A percentile compares a stretch with the other conserved stretches of the same genome.
These are phyloP conservation scores for Teunomyces tritomae DNA, from an alignment of 805 yeast genomes.

Conservation along the genomic window DNA sequence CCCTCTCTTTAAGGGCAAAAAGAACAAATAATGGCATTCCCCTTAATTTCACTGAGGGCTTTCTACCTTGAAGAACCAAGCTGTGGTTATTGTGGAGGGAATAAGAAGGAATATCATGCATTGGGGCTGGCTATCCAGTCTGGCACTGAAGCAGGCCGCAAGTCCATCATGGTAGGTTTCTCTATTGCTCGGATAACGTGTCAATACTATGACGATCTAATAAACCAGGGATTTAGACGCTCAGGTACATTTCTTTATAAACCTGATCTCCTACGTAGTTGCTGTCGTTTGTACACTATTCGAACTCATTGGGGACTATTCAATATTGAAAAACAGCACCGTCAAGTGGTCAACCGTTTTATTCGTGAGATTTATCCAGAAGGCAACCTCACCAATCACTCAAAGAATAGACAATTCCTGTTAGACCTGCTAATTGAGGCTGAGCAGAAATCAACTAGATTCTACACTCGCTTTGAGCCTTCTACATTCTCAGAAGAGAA, in stretches of 20 bases:
- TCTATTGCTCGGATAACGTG: conserved; percentile 46
- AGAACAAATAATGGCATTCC: neutral
- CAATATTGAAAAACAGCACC: conserved; percentile 60
- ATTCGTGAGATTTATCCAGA: conserved; percentile 32
- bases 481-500: conserved; percentile 56
- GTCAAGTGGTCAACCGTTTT: conserved; percentile 64
- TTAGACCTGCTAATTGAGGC: conserved; percentile 35
- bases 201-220: conserved; percentile 57
- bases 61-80: neutral
- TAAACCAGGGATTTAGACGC: conserved; percentile 75
- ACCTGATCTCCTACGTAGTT: conserved; percentile 66
- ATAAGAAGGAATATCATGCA: conserved; percentile 38
- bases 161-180: conserved; percentile 34
- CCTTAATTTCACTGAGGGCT: neutral
- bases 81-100: conserved; percentile 4
- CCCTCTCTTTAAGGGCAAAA: too few relatives aligned
- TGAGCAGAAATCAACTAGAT: conserved; percentile 34
- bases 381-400: conserved; percentile 9
- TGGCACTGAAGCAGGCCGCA: conserved; percentile 1
- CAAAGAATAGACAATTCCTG: conserved; percentile 14
- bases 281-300: conserved; percentile 80
- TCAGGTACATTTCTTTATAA: conserved; percentile 67
- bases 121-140: conserved; percentile 9
- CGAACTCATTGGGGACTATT: conserved; percentile 52
- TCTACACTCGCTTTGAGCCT: conserved; percentile 50